A percentile compares a stretch with the other conserved stretches of the same genome.
Conservation (phyloP, 1,139 yeast genomes). For the Nakaseomyces bracarensis region DNA sequence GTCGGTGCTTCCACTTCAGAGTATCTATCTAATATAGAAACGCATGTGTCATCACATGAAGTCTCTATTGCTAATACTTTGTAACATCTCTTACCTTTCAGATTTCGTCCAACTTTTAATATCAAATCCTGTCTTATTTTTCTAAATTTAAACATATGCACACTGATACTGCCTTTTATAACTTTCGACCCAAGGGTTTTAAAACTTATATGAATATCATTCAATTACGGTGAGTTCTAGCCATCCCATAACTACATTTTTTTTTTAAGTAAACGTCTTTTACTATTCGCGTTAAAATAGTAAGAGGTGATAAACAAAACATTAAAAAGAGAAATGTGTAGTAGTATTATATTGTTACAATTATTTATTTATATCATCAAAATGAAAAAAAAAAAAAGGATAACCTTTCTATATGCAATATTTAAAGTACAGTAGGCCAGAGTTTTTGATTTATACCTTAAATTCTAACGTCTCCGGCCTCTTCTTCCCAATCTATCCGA, state of each 20-base stretch:
- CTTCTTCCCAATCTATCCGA: constrained; percentile 45
- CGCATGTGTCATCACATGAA: constrained; percentile 93
- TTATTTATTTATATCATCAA: too few species aligned
- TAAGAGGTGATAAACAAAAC: background rate
- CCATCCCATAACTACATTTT: too few species aligned
- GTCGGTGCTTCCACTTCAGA: constrained; percentile 36
- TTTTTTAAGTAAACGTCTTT: too few species aligned
- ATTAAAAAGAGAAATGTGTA: background rate
- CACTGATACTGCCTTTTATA: too few species aligned
- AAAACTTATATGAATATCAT: too few species aligned
- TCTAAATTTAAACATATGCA: too few species aligned
- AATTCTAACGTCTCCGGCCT: constrained; percentile 29
- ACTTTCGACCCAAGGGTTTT: too few species aligned
- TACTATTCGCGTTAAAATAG: background rate
- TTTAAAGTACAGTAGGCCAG: too few species aligned
- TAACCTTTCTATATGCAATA: too few species aligned
- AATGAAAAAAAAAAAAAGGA: too few species aligned
- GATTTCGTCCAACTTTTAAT: background rate
- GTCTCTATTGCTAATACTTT: constrained; percentile 80
- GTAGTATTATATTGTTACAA: background rate
- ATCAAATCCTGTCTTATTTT: background rate
- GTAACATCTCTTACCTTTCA: constrained; percentile 32
- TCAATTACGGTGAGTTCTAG: too few species aligned
- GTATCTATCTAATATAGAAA: constrained; percentile 57
- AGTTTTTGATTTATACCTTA: too few species aligned